Base-by-base conservation (phyloP, 2,329 filamentous ascomycete genomes). In the Didymosphaeria variabile region DNA sequence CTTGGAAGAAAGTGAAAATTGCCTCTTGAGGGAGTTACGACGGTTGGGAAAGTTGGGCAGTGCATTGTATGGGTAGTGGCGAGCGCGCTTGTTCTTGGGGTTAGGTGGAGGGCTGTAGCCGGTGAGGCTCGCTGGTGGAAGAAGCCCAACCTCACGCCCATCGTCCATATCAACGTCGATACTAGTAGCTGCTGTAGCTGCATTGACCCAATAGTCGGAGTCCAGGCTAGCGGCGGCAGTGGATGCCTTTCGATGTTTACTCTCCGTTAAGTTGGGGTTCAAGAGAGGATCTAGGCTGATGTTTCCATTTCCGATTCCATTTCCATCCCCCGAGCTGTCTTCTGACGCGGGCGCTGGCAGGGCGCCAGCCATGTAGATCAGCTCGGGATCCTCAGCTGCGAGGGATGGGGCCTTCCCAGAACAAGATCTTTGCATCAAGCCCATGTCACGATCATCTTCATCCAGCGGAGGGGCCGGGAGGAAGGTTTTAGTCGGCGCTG, bases 71-170 rank as follows among this genome's bases (percentile, higher is more conserved):
- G 12, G 17, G 17, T 26, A 21, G 19, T 29, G 36, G 9, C 8
- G 23, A 9, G 46, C 44, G 46, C 46, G 45, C 40, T n/a, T 44
- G 10, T 17, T 26, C 32, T 47, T 38, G 13, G 17, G 45, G 21
- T 8, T 44, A 1, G 61, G 61, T 7, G 40, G 13, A 9, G 52
- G 59, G 29, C 44, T 62, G n/a, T 57, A 55, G 36, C 56, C 62
- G 21, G 38, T 61, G 29, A 57, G n/a, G 8, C 15, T 40, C 13
- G 23, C 31, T 55, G 55, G 57, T 6, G 31, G 55, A 46, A 29
- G 26, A 29, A 29, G 26, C 26, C 26, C 26, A 6, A 29, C 26
- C 2, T 4, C 26, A 29, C 26, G 26, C 26, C 26, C 26, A 29
- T 2, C 26, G 26, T 29, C 26, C 57, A 19, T 53, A 19, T 32